phyloP scores from a whole-genome alignment of 148 eudicot species.

The Talinum fruticosum region DNA sequence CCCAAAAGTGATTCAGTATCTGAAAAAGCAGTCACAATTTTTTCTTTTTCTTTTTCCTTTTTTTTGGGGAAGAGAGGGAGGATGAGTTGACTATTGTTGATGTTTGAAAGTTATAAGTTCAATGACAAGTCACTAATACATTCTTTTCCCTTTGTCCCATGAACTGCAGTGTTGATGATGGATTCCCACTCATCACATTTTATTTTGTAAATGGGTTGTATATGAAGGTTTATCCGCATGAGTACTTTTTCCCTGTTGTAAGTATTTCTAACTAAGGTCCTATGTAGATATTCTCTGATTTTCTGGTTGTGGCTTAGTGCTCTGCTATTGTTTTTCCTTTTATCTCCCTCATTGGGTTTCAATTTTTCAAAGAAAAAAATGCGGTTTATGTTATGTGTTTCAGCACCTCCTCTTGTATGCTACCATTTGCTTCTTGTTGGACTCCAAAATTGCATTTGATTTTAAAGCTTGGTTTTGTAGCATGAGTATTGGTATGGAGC shows the following conservation, averaged over 20 bases:
- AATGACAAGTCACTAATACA: constrained; percentile 8
- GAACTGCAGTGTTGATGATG: constrained; percentile 78
- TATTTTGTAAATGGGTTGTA: constrained; percentile 61
- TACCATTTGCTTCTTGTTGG: background rate
- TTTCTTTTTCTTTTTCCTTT: background rate
- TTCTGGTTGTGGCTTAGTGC: background rate
- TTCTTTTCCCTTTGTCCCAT: background rate
- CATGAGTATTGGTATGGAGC: background rate
- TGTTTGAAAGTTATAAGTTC: background rate
- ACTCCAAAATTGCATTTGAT: background rate
- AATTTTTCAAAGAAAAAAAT: background rate
- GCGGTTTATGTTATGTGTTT: background rate
- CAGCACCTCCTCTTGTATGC: background rate
- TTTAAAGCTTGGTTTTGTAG: background rate
- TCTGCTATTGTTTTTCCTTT: background rate
- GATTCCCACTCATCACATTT: constrained; percentile 72
- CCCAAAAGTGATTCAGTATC: background rate
- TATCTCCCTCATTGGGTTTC: too few relatives aligned
- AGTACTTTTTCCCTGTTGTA: constrained; percentile 82
- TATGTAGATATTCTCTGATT: background rate
- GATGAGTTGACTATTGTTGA: background rate
- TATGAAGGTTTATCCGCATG: constrained; percentile 70
- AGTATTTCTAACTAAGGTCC: constrained; percentile 36
- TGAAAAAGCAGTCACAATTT: background rate
- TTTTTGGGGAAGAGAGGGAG: background rate